Conservation (phyloP, 331 rosid species). For the Quercus lobata region DNA sequence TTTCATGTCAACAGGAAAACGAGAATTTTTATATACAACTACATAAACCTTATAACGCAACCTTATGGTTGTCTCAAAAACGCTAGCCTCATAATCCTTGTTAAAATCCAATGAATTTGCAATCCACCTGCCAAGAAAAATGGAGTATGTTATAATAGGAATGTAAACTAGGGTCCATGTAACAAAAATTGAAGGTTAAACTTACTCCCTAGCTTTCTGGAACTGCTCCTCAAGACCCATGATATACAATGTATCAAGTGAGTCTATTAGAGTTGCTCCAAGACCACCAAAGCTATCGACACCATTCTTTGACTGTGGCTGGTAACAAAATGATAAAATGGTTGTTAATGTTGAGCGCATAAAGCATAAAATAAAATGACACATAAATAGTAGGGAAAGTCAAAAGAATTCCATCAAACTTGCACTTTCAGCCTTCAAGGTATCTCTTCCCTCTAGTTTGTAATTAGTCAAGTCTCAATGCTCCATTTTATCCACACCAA, state of each 20-base stretch:
- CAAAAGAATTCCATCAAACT: background rate
- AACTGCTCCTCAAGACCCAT: conserved; percentile 95
- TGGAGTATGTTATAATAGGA: background rate
- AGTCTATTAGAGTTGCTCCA: conserved; percentile 94
- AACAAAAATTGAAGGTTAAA: conserved; percentile 17
- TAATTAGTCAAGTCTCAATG: background rate
- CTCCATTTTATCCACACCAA: background rate
- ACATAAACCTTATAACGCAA: conserved; percentile 81
- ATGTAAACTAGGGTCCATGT: background rate
- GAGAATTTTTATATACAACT: conserved; percentile 36
- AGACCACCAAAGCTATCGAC: conserved; percentile 98
- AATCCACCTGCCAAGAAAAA: conserved; percentile 75
- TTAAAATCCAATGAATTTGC: conserved; percentile 81
- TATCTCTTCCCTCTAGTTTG: background rate
- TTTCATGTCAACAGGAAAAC: conserved; percentile 8
- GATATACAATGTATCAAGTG: conserved; percentile 90
- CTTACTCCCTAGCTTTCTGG: conserved; percentile 87
- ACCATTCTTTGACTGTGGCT: conserved; percentile 95
- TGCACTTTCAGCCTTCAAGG: background rate
- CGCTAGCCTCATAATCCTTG: conserved; percentile 96
- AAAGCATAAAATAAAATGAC: background rate
- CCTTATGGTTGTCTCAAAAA: conserved; percentile 99
- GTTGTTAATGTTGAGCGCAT: background rate
- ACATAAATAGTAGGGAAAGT: background rate
- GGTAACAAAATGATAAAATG: conserved; percentile 33